phyloP scores from a whole-genome alignment of 1,284 basidiomycete species.

The Trametes versicolor region DNA sequence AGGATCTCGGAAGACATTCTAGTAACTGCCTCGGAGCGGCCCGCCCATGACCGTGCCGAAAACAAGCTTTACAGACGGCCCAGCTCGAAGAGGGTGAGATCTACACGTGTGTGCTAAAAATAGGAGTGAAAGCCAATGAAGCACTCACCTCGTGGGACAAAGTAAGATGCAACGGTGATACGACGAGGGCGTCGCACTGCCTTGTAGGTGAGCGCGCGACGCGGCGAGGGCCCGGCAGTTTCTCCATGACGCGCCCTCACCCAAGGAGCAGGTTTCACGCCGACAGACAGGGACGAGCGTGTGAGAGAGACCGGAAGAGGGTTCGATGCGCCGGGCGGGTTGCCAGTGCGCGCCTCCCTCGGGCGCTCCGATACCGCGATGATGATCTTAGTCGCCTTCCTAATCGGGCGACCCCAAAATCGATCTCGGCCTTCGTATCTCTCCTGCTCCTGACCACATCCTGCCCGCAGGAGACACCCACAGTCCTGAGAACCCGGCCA shows the following conservation, averaged over 20 bases:
- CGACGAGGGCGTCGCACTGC: too few relatives aligned
- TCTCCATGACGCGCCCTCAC: background rate
- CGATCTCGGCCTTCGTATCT: background rate
- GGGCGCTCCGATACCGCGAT: constrained; percentile 5
- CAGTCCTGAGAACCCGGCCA: background rate
- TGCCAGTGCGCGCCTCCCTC: background rate
- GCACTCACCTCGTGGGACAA: too few relatives aligned
- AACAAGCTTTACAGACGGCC: background rate
- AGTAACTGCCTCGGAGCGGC: background rate
- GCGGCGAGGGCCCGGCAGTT: background rate
- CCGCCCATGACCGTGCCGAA: background rate
- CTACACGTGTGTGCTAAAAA: too few relatives aligned
- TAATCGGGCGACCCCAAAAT: constrained; percentile 2
- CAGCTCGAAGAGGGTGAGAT: too few relatives aligned
- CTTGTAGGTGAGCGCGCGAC: background rate
- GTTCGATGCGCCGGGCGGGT: background rate
- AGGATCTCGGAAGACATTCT: too few relatives aligned
- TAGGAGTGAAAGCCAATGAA: too few relatives aligned
- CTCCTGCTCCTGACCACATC: constrained; percentile 1
- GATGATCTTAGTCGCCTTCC: constrained; percentile 6
- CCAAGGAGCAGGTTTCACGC: background rate
- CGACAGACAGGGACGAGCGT: constrained; percentile 1
- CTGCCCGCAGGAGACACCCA: background rate
- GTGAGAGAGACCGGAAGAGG: background rate
- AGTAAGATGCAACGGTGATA: too few relatives aligned